Evolutionary conservation across 768 basidiomycete genomes (phyloP).

Genomic region (Boletus rubescentipes): DNA sequence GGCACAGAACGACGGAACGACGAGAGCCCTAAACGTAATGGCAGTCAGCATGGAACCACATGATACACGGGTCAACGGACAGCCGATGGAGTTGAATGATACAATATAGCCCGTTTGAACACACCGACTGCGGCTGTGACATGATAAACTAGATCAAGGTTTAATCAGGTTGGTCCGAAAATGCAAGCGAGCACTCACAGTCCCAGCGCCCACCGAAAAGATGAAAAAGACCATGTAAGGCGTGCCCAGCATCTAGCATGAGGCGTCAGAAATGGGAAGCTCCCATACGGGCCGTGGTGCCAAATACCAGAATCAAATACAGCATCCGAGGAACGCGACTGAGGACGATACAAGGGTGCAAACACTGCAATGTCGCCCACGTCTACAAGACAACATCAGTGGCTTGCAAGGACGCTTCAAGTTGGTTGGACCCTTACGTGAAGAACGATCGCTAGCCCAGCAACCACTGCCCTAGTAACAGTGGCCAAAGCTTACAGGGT

Average conservation of each 20-base stretch:
- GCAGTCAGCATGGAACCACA: conserved; percentile 13
- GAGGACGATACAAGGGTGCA: conserved; percentile 13
- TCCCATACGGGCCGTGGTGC: not conserved
- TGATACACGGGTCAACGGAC: conserved; percentile 32
- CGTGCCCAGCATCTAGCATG: conserved; percentile 33
- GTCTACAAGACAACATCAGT: conserved; percentile 28
- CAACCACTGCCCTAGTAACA: conserved; percentile 38
- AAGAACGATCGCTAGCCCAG: conserved; percentile 42
- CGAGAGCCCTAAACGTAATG: conserved; percentile 28
- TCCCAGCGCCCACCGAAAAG: conserved; percentile 39
- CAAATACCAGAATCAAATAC: conserved; percentile 26
- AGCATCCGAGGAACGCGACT: conserved; percentile 27
- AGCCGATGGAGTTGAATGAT: conserved; percentile 32
- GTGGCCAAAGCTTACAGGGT: conserved; percentile 1
- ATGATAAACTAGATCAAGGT: conserved; percentile 18
- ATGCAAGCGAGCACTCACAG: conserved; percentile 33
- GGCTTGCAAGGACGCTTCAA: not conserved
- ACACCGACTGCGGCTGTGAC: conserved; percentile 15
- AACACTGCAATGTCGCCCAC: conserved; percentile 36
- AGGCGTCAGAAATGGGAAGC: conserved; percentile 12
- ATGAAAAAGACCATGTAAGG: conserved; percentile 44
- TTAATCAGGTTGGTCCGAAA: conserved; percentile 13
- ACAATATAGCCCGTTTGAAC: conserved; percentile 52
- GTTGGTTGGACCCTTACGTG: conserved; percentile 31
- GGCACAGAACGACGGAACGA: conserved; percentile 47